Base-by-base conservation (phyloP, 2,329 filamentous ascomycete species). In the Trichoderma endophyticum region DNA sequence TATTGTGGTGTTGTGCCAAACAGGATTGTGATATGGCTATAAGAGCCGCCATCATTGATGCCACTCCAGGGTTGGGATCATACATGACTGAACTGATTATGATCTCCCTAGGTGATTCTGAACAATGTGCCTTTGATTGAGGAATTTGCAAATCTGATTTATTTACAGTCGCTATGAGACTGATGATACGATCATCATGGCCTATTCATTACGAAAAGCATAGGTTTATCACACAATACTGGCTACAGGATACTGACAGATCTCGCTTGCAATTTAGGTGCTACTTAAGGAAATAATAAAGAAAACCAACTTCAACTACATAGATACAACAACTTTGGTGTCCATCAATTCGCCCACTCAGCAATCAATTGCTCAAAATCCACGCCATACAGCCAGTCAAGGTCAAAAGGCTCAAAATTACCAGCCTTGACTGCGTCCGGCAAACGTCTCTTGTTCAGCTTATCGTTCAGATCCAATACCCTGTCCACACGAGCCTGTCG, bases 371-470 rank as follows among this genome's bases (percentile, higher is more conserved):
- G 70, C 24, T 83, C 80, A 68, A 84, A 79, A 36, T 83, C 75
- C 0, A 81, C 79, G 6, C 77, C 78, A 73, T 85, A 86, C 21
- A 86, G 71, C 84, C 84, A 86, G 0, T 76, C 77, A 59, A 85
- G 77, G 18, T 84, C 82, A 66, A 80, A 77, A 0, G 77, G 75
- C 18, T 76, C 76, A 9, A 75, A 71, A 1, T 30, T 26, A 9
- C 70, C 79, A 57, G 28, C 75, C 76, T 36, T 74, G 75, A 15
- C 77, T 5, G 75, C 77, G 28, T 76, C 76, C 0, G 86, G 84
- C 79, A 88, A 74, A 11, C 86, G 78, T 71, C 83, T 81, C 57
- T 82, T 78, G 60, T 87, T 85, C 65, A 88, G 83, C 76, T 84
- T 81, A 30, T 78, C 76, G 11, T 85, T 89, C 34, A 89, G 76